Conservation (phyloP, 2,329 filamentous ascomycete genomes). For the Uncinocarpus reesii region DNA sequence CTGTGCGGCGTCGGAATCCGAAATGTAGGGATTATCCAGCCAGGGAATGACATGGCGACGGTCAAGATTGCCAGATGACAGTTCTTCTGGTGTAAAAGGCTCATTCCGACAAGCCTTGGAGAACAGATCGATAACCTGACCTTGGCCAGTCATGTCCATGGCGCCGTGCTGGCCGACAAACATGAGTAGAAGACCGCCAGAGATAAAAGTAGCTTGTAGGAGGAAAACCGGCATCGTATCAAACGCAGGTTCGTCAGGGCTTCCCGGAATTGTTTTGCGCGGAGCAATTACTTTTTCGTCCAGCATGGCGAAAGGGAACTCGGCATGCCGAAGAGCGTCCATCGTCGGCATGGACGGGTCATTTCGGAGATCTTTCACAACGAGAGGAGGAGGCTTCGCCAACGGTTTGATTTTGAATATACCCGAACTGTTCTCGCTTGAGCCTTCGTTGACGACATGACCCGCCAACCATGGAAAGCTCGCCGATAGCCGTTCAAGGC, state of each 20-base stretch:
- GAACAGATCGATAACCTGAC: constrained; percentile 39
- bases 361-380: constrained; percentile 29
- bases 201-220: constrained; percentile 41
- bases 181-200: constrained; percentile 42
- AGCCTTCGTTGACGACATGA: constrained; percentile 32
- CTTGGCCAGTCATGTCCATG: constrained; percentile 45
- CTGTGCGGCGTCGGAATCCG: constrained; percentile 27
- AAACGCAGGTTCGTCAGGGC: constrained; percentile 17
- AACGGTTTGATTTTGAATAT: constrained; percentile 35
- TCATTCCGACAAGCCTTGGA: constrained; percentile 41
- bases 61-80: constrained; percentile 38
- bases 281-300: constrained; percentile 39
- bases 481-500: constrained; percentile 32
- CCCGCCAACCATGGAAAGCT: constrained; percentile 43
- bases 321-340: constrained; percentile 28
- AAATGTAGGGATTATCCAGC: background rate
- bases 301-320: constrained; percentile 42
- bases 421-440: constrained; percentile 23
- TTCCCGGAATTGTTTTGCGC: constrained; percentile 32
- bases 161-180: constrained; percentile 41
- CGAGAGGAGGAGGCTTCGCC: constrained; percentile 20
- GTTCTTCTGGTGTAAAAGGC: constrained; percentile 39
- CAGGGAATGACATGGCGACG: constrained; percentile 20
- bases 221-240: constrained; percentile 34
- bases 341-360: constrained; percentile 32